Evolutionary conservation across 768 basidiomycete genomes (phyloP).

Genomic region (Naganishia vishniacii): DNA sequence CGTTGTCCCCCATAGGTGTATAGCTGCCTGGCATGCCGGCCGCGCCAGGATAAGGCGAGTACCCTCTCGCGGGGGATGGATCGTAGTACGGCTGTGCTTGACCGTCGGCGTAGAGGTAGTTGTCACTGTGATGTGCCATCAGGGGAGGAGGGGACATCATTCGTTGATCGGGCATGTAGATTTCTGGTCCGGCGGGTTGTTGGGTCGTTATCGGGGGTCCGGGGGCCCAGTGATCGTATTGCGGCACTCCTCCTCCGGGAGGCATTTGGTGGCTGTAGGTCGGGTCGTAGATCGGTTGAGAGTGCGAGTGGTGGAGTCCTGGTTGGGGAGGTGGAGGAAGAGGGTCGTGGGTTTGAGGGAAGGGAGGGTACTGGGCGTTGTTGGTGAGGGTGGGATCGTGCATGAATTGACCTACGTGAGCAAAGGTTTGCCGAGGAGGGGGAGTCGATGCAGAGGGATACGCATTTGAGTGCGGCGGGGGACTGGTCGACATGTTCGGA

Average conservation of each 20-base stretch:
- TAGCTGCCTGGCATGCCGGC: slow-evolving; percentile 2
- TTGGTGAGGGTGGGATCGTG: slow-evolving; percentile 1
- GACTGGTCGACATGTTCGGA: not conserved
- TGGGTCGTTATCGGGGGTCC: slow-evolving; percentile 19
- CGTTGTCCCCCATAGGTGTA: slow-evolving; percentile 8
- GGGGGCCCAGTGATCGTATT: slow-evolving; percentile 16
- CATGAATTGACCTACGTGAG: not conserved
- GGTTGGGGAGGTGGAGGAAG: not conserved
- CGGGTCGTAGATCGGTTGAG: slow-evolving; percentile 6
- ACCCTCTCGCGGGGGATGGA: not conserved
- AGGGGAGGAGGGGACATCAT: slow-evolving; percentile 24
- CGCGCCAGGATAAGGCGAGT: slow-evolving; percentile 14
- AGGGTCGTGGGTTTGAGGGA: not conserved
- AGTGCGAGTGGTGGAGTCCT: not conserved
- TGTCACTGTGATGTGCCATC: slow-evolving; percentile 16
- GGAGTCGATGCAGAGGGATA: slow-evolving; percentile 3
- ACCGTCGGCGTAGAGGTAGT: slow-evolving; percentile 15
- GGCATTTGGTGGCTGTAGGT: not conserved
- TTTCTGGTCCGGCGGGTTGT: slow-evolving; percentile 18
- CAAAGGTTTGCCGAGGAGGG: not conserved
- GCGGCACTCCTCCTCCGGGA: not conserved
- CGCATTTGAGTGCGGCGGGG: not conserved
- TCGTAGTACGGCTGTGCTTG: slow-evolving; percentile 9
- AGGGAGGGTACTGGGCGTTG: slow-evolving; percentile 4
- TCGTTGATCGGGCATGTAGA: slow-evolving; percentile 26